Percentiles rank a stretch among this genome's conserved stretches.
These are phyloP conservation scores for Tetrapisispora arboricola DNA, from an alignment of 805 yeast species.

Conservation along the genomic window DNA sequence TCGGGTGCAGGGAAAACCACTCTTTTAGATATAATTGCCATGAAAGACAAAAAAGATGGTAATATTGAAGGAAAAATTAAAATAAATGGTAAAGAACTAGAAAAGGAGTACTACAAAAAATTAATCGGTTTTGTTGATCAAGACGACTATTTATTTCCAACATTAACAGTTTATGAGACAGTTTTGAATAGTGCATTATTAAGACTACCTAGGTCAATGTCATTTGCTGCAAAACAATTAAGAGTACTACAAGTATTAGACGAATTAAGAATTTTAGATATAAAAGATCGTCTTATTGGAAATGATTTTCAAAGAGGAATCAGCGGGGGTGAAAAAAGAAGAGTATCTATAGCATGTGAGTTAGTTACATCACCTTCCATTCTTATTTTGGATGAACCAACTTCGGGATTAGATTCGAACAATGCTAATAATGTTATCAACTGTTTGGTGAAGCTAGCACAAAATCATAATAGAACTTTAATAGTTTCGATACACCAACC, in stretches of 20 bases:
- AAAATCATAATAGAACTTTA: conserved; percentile 75
- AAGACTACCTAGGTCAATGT: conserved; percentile 74
- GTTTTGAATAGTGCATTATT: conserved; percentile 85
- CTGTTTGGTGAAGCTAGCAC: conserved; percentile 67
- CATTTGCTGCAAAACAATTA: conserved; percentile 57
- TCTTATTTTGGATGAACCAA: conserved; percentile 81
- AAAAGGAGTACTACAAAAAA: conserved; percentile 41
- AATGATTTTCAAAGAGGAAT: conserved; percentile 83
- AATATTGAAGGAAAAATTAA: conserved; percentile 51
- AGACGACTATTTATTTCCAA: conserved; percentile 82
- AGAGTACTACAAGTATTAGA: conserved; percentile 77
- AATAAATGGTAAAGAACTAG: conserved; percentile 52
- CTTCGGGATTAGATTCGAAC: conserved; percentile 90
- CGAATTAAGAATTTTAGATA: conserved; percentile 73
- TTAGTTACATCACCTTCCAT: conserved; percentile 81
- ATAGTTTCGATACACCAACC: conserved; percentile 96
- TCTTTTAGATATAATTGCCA: conserved; percentile 80
- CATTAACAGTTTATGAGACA: conserved; percentile 92
- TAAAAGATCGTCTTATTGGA: conserved; percentile 81
- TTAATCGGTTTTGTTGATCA: conserved; percentile 93
- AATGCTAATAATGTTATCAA: conserved; percentile 90
- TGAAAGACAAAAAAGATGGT: conserved; percentile 69
- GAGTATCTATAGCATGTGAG: conserved; percentile 92
- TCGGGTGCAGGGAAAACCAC: conserved; percentile 99
- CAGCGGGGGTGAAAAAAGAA: conserved; percentile 72